phyloP scores from a whole-genome alignment of 495 filamentous ascomycete genomes.

The Amphirosellinia nigrospora region DNA sequence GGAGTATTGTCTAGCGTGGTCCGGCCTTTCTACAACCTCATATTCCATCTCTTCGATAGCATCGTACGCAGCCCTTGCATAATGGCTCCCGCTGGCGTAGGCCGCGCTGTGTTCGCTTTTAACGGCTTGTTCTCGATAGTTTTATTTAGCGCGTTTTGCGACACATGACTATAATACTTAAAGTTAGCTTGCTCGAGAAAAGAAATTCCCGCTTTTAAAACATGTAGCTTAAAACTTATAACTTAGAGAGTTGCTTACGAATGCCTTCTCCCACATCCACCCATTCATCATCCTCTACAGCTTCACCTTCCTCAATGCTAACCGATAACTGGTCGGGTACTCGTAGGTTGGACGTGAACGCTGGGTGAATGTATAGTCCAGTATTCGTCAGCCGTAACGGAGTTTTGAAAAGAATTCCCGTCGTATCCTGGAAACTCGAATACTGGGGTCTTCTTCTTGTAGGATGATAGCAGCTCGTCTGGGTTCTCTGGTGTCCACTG shows the following conservation, averaged over 20 bases:
- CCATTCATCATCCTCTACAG: background rate
- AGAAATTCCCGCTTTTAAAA: too few species aligned
- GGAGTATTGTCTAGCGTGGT: background rate
- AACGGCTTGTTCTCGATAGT: background rate
- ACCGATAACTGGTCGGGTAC: background rate
- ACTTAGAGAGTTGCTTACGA: background rate
- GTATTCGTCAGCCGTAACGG: background rate
- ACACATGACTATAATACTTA: background rate
- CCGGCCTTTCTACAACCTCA: background rate
- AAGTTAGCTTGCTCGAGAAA: background rate
- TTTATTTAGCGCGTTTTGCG: background rate
- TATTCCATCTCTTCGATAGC: background rate
- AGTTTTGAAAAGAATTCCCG: background rate
- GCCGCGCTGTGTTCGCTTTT: background rate
- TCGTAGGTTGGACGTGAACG: background rate
- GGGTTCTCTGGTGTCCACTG: slow-evolving; percentile 5
- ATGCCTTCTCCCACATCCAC: background rate
- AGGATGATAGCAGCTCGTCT: background rate
- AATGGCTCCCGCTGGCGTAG: background rate
- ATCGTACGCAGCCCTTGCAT: background rate
- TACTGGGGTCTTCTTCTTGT: slow-evolving; percentile 7
- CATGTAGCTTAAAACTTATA: background rate
- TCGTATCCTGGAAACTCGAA: background rate
- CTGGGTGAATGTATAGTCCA: background rate
- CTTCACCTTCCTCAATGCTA: background rate